Conservation (phyloP, 805 yeast species). For the Barnettozyma sucrosica region DNA sequence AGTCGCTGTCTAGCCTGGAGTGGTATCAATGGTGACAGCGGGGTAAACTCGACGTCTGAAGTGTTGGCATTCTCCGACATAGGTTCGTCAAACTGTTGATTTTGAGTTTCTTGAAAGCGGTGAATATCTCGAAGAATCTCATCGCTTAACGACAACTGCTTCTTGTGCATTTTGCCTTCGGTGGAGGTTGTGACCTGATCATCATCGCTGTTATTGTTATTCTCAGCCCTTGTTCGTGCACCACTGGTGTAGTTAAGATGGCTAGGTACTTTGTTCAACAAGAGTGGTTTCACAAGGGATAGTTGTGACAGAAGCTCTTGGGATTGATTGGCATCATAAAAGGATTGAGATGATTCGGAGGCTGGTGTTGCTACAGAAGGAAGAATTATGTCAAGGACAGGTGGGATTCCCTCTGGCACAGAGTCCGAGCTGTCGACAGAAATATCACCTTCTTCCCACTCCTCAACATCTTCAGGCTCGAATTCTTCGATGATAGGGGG, state of each 20-base stretch:
- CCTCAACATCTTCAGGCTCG: not conserved
- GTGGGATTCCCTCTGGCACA: not conserved
- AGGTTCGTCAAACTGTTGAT: not conserved
- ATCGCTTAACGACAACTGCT: slow-evolving; percentile 24
- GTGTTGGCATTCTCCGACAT: not conserved
- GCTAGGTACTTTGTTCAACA: slow-evolving; percentile 14
- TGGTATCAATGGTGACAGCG: slow-evolving; percentile 18
- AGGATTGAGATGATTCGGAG: slow-evolving; percentile 3
- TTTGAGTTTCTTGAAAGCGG: slow-evolving; percentile 14
- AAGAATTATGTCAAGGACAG: not conserved
- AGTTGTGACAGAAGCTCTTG: slow-evolving; percentile 2
- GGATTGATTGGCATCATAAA: slow-evolving; percentile 6
- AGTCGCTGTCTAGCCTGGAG: slow-evolving; percentile 9
- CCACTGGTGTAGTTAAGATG: not conserved
- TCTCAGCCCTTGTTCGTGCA: slow-evolving; percentile 9
- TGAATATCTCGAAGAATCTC: slow-evolving; percentile 26
- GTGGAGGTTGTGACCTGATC: not conserved
- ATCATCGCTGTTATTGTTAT: slow-evolving; percentile 2
- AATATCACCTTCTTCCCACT: not conserved
- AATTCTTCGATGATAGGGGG: not conserved
- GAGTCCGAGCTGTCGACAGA: not conserved
- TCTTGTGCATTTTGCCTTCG: slow-evolving; percentile 11
- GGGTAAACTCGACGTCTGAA: slow-evolving; percentile 14
- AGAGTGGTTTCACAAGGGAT: slow-evolving; percentile 18
- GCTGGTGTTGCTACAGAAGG: not conserved